A percentile compares a stretch with the other conserved stretches of the same genome.
Conservation (phyloP, 106 monocot genomes). For the Ottelia alismoides region DNA sequence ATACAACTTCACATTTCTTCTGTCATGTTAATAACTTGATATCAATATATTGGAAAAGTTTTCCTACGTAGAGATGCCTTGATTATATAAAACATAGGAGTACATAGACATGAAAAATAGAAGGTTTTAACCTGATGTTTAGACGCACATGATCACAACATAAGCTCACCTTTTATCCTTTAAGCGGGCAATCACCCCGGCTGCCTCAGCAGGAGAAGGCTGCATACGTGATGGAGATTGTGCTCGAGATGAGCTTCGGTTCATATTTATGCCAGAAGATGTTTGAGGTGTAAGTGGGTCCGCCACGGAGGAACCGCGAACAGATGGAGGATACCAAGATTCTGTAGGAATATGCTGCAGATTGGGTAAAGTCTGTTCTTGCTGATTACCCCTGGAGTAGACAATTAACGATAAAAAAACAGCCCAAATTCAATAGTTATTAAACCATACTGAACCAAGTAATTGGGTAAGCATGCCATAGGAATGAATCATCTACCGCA, state of each 20-base stretch:
- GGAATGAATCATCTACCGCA: too few species aligned
- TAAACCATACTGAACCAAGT: too few species aligned
- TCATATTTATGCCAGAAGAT: constrained; percentile 28
- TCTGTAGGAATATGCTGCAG: constrained; percentile 39
- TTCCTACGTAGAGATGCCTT: too few species aligned
- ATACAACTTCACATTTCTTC: too few species aligned
- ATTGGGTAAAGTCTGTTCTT: constrained; percentile 22
- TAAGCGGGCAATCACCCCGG: constrained; percentile 55
- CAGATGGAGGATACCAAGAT: constrained; percentile 81
- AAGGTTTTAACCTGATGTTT: too few species aligned
- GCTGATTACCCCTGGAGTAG: constrained; percentile 36
- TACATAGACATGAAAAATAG: too few species aligned
- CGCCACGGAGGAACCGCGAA: constrained; percentile 29
- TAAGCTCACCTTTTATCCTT: constrained; percentile 99
- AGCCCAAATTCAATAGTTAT: too few species aligned
- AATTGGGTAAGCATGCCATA: neutral
- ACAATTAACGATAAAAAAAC: too few species aligned
- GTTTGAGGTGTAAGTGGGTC: constrained; percentile 32
- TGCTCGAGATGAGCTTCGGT: constrained; percentile 35
- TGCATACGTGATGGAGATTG: constrained; percentile 40
- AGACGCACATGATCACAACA: too few species aligned
- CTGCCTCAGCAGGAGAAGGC: constrained; percentile 74
- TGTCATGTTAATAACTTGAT: too few species aligned
- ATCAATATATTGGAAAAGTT: too few species aligned
- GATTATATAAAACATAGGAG: too few species aligned